Evolutionary conservation across 2,329 filamentous ascomycete genomes (phyloP).

Genomic region (Hymenoscyphus fraxineus): DNA sequence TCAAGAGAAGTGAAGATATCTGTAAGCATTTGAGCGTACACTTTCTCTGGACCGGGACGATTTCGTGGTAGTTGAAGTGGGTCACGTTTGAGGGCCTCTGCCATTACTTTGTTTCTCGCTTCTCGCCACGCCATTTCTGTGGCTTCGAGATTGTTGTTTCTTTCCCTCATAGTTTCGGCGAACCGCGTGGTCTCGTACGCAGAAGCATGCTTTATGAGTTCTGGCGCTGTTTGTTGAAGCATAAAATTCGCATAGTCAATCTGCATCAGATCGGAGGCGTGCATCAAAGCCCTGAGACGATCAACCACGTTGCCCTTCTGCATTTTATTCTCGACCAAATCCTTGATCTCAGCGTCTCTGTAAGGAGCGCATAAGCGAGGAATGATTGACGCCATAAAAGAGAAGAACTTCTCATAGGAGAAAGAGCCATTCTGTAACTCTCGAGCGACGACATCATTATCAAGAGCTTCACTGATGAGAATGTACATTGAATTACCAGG

Average conservation of each 20-base stretch:
- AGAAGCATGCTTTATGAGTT: constrained; percentile 65
- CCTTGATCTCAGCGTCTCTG: constrained; percentile 71
- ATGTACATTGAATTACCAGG: constrained; percentile 69
- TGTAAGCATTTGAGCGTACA: constrained; percentile 73
- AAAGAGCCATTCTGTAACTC: constrained; percentile 71
- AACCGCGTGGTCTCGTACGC: constrained; percentile 75
- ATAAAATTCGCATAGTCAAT: constrained; percentile 82
- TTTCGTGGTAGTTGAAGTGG: constrained; percentile 60
- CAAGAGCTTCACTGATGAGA: constrained; percentile 71
- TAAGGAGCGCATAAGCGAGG: constrained; percentile 78
- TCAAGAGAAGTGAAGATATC: constrained; percentile 69
- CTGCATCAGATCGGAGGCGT: constrained; percentile 72
- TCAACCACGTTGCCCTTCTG: constrained; percentile 64
- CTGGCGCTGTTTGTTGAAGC: constrained; percentile 66
- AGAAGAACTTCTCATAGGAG: constrained; percentile 77
- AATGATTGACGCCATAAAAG: constrained; percentile 69
- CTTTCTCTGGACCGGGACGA: constrained; percentile 62
- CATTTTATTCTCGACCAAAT: constrained; percentile 60
- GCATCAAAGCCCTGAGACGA: constrained; percentile 69
- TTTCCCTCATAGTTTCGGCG: constrained; percentile 58
- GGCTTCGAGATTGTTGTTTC: constrained; percentile 48
- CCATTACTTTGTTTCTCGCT: constrained; percentile 60
- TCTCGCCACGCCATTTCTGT: constrained; percentile 65
- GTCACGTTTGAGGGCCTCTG: constrained; percentile 65
- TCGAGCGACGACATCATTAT: constrained; percentile 64